Percentiles rank a stretch among this genome's conserved stretches.
Conservation (phyloP, 257 asterid species). For the Solanum microdontum region DNA sequence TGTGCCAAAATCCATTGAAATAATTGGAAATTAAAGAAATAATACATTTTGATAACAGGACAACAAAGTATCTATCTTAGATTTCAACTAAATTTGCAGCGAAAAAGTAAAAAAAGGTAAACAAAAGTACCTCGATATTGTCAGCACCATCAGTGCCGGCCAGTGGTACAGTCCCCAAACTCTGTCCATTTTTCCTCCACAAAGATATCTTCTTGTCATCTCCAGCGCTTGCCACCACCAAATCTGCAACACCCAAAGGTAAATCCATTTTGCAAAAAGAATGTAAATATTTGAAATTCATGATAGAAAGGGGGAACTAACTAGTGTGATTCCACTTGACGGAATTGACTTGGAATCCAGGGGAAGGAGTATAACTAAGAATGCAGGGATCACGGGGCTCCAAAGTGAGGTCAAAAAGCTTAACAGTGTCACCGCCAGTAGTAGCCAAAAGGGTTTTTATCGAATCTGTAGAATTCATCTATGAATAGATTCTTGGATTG, state of each 20-base stretch:
- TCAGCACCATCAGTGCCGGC: slow-evolving; percentile 54
- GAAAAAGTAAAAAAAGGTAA: neutral
- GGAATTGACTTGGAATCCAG: slow-evolving; percentile 64
- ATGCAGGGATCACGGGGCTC: slow-evolving; percentile 85
- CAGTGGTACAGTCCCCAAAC: slow-evolving; percentile 66
- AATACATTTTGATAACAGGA: neutral
- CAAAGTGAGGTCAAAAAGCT: slow-evolving; percentile 75
- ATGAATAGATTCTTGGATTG: neutral
- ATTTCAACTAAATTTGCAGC: neutral
- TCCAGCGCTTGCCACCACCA: slow-evolving; percentile 91
- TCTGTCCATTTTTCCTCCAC: slow-evolving; percentile 80
- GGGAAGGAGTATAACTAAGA: slow-evolving; percentile 62
- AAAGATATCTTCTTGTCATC: slow-evolving; percentile 71
- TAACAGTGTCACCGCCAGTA: slow-evolving; percentile 85
- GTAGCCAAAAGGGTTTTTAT: slow-evolving; percentile 57
- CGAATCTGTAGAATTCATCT: slow-evolving; percentile 57
- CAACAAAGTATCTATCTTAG: neutral
- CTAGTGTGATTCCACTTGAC: slow-evolving; percentile 98
- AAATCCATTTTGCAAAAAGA: neutral
- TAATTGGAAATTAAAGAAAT: neutral
- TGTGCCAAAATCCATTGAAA: neutral
- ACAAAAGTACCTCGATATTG: slow-evolving; percentile 57
- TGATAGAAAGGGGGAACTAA: slow-evolving; percentile 15
- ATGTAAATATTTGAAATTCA: neutral
- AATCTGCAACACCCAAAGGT: slow-evolving; percentile 32